These are phyloP conservation scores for Aspergillus melleus DNA, from an alignment of 2,329 filamentous ascomycete genomes.

Conservation along the genomic window DNA sequence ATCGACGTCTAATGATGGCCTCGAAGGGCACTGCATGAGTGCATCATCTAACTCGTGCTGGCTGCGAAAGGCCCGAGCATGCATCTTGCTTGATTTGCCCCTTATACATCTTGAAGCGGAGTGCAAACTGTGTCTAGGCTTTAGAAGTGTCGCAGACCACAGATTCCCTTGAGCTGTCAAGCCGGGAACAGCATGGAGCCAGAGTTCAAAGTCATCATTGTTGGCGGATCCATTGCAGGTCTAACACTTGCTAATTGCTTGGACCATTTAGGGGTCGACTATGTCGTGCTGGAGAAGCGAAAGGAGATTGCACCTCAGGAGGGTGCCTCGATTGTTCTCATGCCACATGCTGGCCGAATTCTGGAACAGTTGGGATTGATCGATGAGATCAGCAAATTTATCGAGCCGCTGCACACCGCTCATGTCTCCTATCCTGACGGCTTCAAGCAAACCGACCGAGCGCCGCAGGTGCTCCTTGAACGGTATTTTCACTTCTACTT, in stretches of 20 bases:
- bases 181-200: not conserved
- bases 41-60: too few relatives aligned
- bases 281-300: conserved; percentile 39
- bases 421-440: conserved; percentile 9
- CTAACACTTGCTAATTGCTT: conserved; percentile 45
- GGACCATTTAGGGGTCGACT: conserved; percentile 29
- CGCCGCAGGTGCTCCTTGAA: conserved; percentile 6
- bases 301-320: conserved; percentile 5
- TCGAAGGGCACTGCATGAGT: too few relatives aligned
- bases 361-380: conserved; percentile 15
- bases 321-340: conserved; percentile 10
- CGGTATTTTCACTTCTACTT: not conserved
- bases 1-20: too few relatives aligned
- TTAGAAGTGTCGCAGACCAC: too few relatives aligned
- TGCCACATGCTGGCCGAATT: conserved; percentile 14
- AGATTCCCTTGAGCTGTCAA: too few relatives aligned
- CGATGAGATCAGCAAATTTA: conserved; percentile 7
- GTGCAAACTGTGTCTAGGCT: too few relatives aligned
- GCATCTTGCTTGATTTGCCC: too few relatives aligned
- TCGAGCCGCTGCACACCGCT: conserved; percentile 12
- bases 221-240: conserved; percentile 51
- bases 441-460: not conserved
- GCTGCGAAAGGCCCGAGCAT: too few relatives aligned
- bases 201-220: conserved; percentile 43
- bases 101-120: too few relatives aligned